Base-by-base conservation (phyloP, 2,329 filamentous ascomycete genomes). In the Exophiala oligosperma region DNA sequence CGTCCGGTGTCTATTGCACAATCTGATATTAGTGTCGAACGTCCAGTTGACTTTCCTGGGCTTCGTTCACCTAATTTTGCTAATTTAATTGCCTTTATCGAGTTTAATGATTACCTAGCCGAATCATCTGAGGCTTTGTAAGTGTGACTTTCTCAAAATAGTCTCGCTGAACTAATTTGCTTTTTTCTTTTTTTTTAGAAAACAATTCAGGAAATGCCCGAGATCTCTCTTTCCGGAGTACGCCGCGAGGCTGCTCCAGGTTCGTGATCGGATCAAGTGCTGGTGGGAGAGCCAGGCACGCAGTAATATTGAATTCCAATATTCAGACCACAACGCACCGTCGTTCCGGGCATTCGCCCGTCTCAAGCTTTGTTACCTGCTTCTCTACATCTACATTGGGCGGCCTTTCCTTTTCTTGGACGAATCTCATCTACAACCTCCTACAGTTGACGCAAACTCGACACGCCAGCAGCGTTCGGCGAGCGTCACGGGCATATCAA, bases 361-460 rank as follows among this genome's bases (percentile, higher is more conserved):
- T 40, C 47, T 71, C 5, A 71, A 72, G 12, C 70, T 81, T 2
- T 77, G 79, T 56, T 78, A 79, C 59, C 77, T 77, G 59, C 70
- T 80, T 38, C 69, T 79, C 11, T 76, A 77, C 50, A 79, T 81
- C 71, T 81, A 79, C 52, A 71, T 78, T 44, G 79, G 79, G 6
- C 73, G 79, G 4, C 74, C 76, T 3, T 81, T 81, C 56, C 73
- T 81, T 38, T 74, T 80, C 32, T 35, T 11, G 32, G 32, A 35
- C 32, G 62, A 49, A 6, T 21, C 23, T 21, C n/a, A 6, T 48
- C 44, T 40, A 53, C 38, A 54, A 0, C 49, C 28, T 8, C 26
- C 32, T 26, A 28, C 9, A 38, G 51, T 26, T 2, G 35, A 28
- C 54, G 62, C 2, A 17, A 49, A 12, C 37, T 59, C 14, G n/a